Conservation (phyloP, 139 green algal genomes). For the Astrephomene gubernaculifera region DNA sequence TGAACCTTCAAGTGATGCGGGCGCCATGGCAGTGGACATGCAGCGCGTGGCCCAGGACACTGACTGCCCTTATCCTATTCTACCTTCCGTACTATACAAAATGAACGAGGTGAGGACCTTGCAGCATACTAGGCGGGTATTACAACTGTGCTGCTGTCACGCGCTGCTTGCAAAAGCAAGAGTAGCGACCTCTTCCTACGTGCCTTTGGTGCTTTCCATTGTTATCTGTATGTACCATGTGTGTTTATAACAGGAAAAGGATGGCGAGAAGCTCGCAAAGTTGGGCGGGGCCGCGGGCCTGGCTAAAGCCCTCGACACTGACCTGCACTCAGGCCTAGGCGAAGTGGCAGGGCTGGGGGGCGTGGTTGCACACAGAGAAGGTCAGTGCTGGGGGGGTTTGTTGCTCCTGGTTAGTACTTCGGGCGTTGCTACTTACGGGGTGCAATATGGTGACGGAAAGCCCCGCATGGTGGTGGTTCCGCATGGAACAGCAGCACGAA, state of each 20-base stretch:
- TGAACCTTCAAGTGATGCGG: no score
- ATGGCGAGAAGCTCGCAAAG: constrained; percentile 51
- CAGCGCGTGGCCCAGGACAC: neutral
- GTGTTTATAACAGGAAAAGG: constrained; percentile 74
- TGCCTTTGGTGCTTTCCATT: no score
- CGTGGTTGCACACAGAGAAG: constrained; percentile 41
- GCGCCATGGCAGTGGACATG: neutral
- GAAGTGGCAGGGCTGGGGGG: constrained; percentile 28
- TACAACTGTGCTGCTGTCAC: no score
- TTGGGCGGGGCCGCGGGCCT: constrained; percentile 73
- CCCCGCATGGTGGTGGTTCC: no score
- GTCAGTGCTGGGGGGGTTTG: no score
- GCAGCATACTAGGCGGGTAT: no score
- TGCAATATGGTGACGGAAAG: no score
- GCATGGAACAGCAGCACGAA: no score
- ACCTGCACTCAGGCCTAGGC: constrained; percentile 62
- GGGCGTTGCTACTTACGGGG: no score
- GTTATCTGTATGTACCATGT: neutral
- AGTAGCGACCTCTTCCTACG: no score
- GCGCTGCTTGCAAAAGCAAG: no score
- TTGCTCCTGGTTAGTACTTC: no score
- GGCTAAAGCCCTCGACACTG: constrained; percentile 57
- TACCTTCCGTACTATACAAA: neutral
- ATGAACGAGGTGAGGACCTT: constrained; percentile 15
- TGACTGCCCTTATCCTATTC: neutral